phyloP scores from a whole-genome alignment of 768 basidiomycete genomes.

The Russula lepida region DNA sequence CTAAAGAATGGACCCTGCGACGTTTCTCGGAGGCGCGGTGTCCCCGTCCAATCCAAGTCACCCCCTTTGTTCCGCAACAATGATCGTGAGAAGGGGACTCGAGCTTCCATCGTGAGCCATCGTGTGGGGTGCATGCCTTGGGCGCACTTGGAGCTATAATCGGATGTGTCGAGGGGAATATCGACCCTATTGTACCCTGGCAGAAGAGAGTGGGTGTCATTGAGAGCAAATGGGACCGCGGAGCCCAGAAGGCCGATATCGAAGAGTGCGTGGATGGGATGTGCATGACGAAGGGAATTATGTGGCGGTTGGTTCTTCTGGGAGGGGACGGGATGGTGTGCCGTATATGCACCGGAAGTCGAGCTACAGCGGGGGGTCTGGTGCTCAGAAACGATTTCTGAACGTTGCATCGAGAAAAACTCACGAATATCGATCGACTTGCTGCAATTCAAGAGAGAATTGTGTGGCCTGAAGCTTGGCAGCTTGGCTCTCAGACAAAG shows the following conservation, averaged over 20 bases:
- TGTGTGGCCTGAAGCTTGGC: conserved; percentile 47
- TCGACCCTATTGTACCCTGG: conserved; percentile 37
- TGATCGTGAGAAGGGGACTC: conserved; percentile 39
- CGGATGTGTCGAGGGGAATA: conserved; percentile 42
- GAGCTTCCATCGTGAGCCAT: conserved; percentile 54
- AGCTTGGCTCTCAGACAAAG: conserved; percentile 41
- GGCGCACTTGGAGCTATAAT: conserved; percentile 41
- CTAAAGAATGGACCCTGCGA: conserved; percentile 10
- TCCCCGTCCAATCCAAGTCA: conserved; percentile 8
- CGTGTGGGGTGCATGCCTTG: conserved; percentile 25
- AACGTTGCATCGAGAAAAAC: conserved; percentile 20
- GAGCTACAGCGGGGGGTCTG: conserved; percentile 20
- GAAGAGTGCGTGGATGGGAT: conserved; percentile 42
- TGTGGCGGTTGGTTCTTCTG: conserved; percentile 52
- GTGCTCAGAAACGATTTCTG: background rate
- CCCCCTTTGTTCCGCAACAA: conserved; percentile 12
- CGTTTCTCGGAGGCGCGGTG: conserved; percentile 8
- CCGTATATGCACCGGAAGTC: conserved; percentile 34
- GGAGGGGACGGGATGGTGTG: conserved; percentile 50
- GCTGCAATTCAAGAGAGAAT: conserved; percentile 50
- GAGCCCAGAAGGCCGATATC: conserved; percentile 37
- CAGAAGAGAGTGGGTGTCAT: conserved; percentile 44
- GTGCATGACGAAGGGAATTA: conserved; percentile 45
- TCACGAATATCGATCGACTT: conserved; percentile 61
- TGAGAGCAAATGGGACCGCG: conserved; percentile 25